These are phyloP conservation scores for Schizothecium vesticola DNA, from an alignment of 495 filamentous ascomycete genomes.

Conservation along the genomic window DNA sequence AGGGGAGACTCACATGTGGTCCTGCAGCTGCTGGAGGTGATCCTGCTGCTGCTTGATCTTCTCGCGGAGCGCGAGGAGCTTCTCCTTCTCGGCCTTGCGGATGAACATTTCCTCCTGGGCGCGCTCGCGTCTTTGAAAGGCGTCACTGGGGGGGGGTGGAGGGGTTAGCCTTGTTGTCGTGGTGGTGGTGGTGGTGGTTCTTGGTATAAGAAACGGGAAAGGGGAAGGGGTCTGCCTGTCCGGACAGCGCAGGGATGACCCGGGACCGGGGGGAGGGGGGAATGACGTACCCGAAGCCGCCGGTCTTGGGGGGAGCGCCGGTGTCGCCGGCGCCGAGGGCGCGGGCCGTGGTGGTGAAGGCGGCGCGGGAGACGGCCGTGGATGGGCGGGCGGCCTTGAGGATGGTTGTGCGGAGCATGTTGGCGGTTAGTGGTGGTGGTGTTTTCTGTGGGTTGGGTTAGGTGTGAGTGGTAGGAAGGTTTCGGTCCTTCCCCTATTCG, in stretches of 20 bases:
- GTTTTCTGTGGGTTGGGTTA: constrained; percentile 1
- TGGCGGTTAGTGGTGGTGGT: constrained; percentile 13
- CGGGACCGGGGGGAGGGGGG: neutral
- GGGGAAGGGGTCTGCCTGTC: neutral
- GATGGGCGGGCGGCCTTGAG: constrained; percentile 50
- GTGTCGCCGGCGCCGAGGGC: constrained; percentile 65
- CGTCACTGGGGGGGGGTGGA: constrained; percentile 53
- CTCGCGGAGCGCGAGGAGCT: constrained; percentile 67
- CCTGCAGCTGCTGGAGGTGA: constrained; percentile 75
- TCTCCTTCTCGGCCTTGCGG: constrained; percentile 75
- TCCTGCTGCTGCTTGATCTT: constrained; percentile 75
- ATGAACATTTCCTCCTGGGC: constrained; percentile 82
- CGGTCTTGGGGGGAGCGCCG: constrained; percentile 52
- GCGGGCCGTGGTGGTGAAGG: constrained; percentile 58
- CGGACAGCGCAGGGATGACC: neutral
- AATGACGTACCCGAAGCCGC: constrained; percentile 39
- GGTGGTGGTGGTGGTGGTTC: no score
- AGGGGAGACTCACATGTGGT: constrained; percentile 69
- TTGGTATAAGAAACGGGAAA: neutral
- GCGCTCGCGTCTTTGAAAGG: constrained; percentile 85
- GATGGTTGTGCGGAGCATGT: constrained; percentile 64
- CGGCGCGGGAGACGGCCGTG: constrained; percentile 39
- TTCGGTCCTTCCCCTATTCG: neutral
- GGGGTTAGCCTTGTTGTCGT: neutral
- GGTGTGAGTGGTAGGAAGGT: neutral